phyloP scores from a whole-genome alignment of 192 early-diverging fungal species.

The Coemansia umbellata region DNA sequence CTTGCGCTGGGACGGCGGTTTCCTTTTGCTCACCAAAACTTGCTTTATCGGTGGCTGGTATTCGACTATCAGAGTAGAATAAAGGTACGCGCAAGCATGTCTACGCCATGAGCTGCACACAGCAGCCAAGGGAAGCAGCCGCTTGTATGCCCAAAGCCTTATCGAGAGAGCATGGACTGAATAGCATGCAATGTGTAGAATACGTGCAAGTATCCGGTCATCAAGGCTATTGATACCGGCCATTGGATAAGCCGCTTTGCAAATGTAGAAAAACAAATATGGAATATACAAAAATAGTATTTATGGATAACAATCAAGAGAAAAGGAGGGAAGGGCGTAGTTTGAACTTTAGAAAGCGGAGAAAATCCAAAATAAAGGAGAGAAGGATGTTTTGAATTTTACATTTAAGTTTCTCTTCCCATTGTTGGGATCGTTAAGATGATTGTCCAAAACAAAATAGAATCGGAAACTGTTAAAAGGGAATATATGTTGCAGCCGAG shows the following conservation, averaged over 20 bases:
- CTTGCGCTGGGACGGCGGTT: background rate
- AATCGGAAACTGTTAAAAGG: too few relatives aligned
- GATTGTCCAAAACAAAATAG: too few relatives aligned
- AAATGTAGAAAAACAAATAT: too few relatives aligned
- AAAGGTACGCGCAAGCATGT: background rate
- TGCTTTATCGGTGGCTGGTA: constrained; percentile 2
- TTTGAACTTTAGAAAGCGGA: too few relatives aligned
- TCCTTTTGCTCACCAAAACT: background rate
- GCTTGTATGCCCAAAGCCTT: constrained; percentile 5
- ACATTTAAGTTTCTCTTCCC: too few relatives aligned
- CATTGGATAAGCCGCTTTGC: too few relatives aligned
- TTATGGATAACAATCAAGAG: background rate
- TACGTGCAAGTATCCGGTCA: constrained; percentile 13
- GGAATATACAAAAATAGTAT: too few relatives aligned
- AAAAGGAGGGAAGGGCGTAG: background rate
- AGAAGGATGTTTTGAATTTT: too few relatives aligned
- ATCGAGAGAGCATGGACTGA: background rate
- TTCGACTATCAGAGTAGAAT: constrained; percentile 19
- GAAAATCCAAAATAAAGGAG: too few relatives aligned
- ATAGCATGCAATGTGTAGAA: constrained; percentile 4
- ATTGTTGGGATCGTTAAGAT: too few relatives aligned
- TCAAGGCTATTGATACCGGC: constrained; percentile 1
- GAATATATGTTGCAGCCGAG: too few relatives aligned
- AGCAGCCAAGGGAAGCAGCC: constrained; percentile 5
- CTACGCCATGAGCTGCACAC: constrained; percentile 21